Conservation (phyloP, 169 alveolate species). For the Theileria parva region DNA sequence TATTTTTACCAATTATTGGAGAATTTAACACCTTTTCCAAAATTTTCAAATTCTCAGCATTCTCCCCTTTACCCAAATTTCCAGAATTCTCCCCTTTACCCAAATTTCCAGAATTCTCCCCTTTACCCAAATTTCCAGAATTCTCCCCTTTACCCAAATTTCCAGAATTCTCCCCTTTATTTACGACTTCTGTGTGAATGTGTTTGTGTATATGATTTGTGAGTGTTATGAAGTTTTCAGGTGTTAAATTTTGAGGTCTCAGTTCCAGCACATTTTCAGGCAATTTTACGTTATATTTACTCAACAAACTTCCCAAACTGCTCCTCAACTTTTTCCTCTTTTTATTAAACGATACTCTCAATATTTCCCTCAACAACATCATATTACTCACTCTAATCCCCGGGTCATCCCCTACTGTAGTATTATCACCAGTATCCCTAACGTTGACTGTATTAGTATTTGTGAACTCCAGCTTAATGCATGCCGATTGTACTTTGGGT, state of each 20-base stretch:
- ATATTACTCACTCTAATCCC: constrained; percentile 56
- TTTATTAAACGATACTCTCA: constrained; percentile 66
- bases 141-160: neutral
- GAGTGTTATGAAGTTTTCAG: constrained; percentile 66
- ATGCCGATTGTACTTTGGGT: constrained; percentile 79
- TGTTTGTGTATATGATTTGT: constrained; percentile 16
- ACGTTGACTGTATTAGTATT: neutral
- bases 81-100: too few relatives aligned
- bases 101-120: neutral
- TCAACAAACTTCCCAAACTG: constrained; percentile 59
- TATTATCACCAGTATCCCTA: neutral
- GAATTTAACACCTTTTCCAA: neutral
- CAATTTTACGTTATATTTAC: constrained; percentile 41
- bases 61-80: neutral
- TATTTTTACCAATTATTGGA: too few relatives aligned
- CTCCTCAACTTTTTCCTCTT: constrained; percentile 71
- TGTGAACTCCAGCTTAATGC: constrained; percentile 64
- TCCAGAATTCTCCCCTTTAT: neutral
- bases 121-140: neutral
- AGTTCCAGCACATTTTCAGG: constrained; percentile 60
- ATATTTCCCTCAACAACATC: constrained; percentile 64
- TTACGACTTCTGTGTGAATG: neutral
- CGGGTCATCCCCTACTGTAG: neutral
- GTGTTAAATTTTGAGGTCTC: constrained; percentile 73
- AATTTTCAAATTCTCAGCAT: neutral